Evolutionary conservation across 345 rosid species (phyloP).

Genomic region (Pseudoturritis turrita): DNA sequence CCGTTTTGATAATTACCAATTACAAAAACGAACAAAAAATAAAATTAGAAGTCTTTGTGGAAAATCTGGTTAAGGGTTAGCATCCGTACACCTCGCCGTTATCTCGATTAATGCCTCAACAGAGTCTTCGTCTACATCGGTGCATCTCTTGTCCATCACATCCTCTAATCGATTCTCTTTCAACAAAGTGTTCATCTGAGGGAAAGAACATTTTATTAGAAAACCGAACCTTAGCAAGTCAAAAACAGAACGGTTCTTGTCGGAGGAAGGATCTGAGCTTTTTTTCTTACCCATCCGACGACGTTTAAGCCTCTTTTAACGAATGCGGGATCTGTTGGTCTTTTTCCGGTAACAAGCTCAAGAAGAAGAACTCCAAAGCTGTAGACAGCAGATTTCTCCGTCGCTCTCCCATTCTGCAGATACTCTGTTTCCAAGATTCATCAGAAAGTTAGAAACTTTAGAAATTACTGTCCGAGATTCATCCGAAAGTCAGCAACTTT

Average conservation of each 20-base stretch:
- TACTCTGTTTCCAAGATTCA: slow-evolving; percentile 52
- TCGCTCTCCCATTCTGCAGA: slow-evolving; percentile 88
- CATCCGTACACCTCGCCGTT: slow-evolving; percentile 76
- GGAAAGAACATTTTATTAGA: background rate
- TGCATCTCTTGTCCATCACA: slow-evolving; percentile 66
- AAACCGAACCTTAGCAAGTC: background rate
- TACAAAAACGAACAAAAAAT: too few species aligned
- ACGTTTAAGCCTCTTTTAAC: slow-evolving; percentile 83
- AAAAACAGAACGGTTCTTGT: background rate
- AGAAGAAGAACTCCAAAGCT: slow-evolving; percentile 95
- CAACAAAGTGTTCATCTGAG: slow-evolving; percentile 73
- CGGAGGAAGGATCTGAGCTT: background rate
- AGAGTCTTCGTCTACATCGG: slow-evolving; percentile 53
- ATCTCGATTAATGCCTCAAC: slow-evolving; percentile 79
- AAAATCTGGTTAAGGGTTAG: too few species aligned
- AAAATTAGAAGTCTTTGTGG: too few species aligned
- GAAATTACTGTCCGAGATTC: background rate
- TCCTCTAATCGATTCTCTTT: slow-evolving; percentile 71
- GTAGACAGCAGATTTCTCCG: slow-evolving; percentile 90
- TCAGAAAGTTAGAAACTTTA: background rate
- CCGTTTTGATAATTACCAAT: too few species aligned
- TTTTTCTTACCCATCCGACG: slow-evolving; percentile 80
- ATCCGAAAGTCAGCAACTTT: background rate
- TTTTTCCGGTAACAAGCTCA: slow-evolving; percentile 83
- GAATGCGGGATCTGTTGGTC: slow-evolving; percentile 83